Evolutionary conservation across 1,284 basidiomycete species (phyloP), one percentile per base, ranked within the genome.

Genomic region (Rhodotorula sp.): DNA sequence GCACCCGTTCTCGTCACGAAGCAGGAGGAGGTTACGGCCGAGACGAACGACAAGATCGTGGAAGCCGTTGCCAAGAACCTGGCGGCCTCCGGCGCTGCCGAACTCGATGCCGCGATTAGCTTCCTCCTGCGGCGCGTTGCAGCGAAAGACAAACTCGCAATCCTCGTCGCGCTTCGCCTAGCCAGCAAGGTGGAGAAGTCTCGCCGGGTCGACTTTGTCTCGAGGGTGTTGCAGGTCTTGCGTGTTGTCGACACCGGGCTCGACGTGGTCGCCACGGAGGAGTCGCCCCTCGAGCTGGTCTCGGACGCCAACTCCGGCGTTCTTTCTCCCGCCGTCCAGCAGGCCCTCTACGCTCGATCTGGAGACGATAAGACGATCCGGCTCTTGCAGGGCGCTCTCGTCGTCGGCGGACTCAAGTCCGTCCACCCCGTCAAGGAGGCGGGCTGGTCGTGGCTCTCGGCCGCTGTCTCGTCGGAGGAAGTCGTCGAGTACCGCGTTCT

Each of bases 331-430:
- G n/a, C 59, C 46, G 21, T 72, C 1, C 52, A 67, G 31, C 26
- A 65, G 4, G 69, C 71, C 21, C 62, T 81, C 12, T 79, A 79
- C 66, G 52, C 61, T 58, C 80, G 80, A 72, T 78, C 81, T 0
- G 61, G 68, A 4, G 77, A 78, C 10, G 46, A 66, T 29, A 77
- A 78, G 67, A 82, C 82, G 3, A 64, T 72, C 14, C 78, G 78
- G 61, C 76, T 79, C 12, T 73, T 79, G 2, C 75, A 67, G 29
- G 76, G 80, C 3, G 75, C 77, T 14, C 71, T 82, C 14, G 64
- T 82, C 12, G 73, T 78, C 7, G 72, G 80, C 21, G 69, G 61
- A 18, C 47, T 72, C 20, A 64, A 67, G 29, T 66, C 73, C 29
- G 58, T 72, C 10, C 62, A 62, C 5, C 65, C 71, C 6, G 23